Evolutionary conservation across 2,329 filamentous ascomycete genomes (phyloP).

Genomic region (Trichoderma sp.): DNA sequence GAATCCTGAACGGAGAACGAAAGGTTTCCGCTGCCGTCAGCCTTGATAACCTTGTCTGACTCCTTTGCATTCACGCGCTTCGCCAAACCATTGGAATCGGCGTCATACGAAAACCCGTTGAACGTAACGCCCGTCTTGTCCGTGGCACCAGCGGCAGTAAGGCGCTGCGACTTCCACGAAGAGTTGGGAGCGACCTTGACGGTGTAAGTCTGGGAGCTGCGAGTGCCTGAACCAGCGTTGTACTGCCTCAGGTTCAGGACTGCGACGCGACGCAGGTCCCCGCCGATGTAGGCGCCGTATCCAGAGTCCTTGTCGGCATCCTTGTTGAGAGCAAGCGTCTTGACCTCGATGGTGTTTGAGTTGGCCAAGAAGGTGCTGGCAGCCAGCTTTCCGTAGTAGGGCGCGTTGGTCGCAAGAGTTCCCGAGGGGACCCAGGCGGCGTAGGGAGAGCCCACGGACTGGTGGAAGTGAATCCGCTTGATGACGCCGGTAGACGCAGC

Average conservation of each 20-base stretch:
- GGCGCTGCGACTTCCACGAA: constrained; percentile 29
- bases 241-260: constrained; percentile 32
- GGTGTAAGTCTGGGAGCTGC: constrained; percentile 28
- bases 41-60: constrained; percentile 24
- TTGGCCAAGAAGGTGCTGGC: constrained; percentile 32
- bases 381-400: constrained; percentile 35
- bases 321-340: constrained; percentile 25
- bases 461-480: constrained; percentile 49
- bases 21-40: constrained; percentile 27
- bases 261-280: constrained; percentile 30
- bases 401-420: constrained; percentile 30
- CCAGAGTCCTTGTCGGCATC: constrained; percentile 31
- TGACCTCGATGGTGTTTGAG: constrained; percentile 27
- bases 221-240: constrained; percentile 22
- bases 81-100: constrained; percentile 28
- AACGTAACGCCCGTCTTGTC: constrained; percentile 31
- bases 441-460: constrained; percentile 33
- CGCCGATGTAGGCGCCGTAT: constrained; percentile 33
- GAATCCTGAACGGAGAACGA: constrained; percentile 30
- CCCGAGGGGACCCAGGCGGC: constrained; percentile 32
- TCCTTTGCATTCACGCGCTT: constrained; percentile 17
- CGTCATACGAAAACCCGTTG: constrained; percentile 33
- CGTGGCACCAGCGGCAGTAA: constrained; percentile 30
- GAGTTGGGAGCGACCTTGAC: constrained; percentile 28
- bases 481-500: constrained; percentile 41